Conservation (phyloP, 1,139 yeast genomes). For the Yamadazyma sp. region DNA sequence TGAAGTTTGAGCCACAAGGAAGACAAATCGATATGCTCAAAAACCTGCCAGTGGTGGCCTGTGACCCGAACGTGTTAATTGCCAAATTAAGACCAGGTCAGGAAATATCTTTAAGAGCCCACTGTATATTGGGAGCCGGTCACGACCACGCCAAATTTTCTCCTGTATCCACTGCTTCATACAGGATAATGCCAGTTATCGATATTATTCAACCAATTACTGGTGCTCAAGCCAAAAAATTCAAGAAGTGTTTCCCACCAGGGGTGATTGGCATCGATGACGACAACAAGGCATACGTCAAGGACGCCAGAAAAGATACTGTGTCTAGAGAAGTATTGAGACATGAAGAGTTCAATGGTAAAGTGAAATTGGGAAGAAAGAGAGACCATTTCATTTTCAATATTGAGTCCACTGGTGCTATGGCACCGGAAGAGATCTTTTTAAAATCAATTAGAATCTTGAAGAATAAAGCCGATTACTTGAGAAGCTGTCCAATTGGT, state of each 20-base stretch:
- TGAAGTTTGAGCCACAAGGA: conserved; percentile 91
- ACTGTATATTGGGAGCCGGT: conserved; percentile 90
- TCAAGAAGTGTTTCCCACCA: conserved; percentile 86
- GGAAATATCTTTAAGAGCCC: conserved; percentile 86
- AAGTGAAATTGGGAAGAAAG: conserved; percentile 86
- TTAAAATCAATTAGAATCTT: conserved; percentile 83
- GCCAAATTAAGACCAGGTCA: conserved; percentile 97
- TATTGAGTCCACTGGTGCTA: conserved; percentile 93
- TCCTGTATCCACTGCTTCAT: conserved; percentile 97
- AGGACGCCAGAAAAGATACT: conserved; percentile 90
- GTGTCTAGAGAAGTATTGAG: conserved; percentile 95
- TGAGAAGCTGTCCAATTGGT: conserved; percentile 75
- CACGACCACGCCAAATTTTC: conserved; percentile 96
- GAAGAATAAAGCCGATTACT: conserved; percentile 80
- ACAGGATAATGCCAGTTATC: conserved; percentile 90
- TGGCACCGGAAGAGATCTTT: conserved; percentile 94
- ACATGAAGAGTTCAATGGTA: conserved; percentile 85
- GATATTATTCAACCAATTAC: conserved; percentile 71
- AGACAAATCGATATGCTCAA: conserved; percentile 71
- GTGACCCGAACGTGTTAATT: conserved; percentile 83
- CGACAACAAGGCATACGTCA: conserved; percentile 72
- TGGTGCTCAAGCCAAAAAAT: conserved; percentile 75
- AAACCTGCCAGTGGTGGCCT: conserved; percentile 68
- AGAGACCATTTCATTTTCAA: conserved; percentile 93
- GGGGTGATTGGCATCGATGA: conserved; percentile 83